Base-by-base conservation (phyloP, 345 rosid species). In the Zanthoxylum bungeanum region DNA sequence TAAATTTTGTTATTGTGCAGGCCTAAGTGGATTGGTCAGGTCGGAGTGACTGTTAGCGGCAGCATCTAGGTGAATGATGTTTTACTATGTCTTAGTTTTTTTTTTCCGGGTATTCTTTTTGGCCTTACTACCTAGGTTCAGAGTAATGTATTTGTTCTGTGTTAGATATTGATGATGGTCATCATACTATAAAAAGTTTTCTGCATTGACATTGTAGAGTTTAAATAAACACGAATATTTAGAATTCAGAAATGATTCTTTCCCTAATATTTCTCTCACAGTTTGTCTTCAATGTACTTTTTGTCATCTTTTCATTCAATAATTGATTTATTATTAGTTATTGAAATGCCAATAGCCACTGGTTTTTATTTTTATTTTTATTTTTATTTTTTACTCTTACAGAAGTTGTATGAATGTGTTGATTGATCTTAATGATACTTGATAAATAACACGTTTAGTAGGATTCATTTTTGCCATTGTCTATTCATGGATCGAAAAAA, bases 81-180 rank as follows among this genome's bases (percentile, higher is more conserved):
- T 49, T 30, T 69, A 70, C 17, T 53, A 53, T 72, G 69, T 73
- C 42, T 59, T 31, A 0, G 24, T 36, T 62, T 70, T 49, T 0
- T 46, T 73, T 56, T 8, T 25, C 4, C 8, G 34, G 37, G 37
- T 4, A 57, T 57, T 57, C 61, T 71, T 34, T 61, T 51, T 44
- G 47, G 66, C 66, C 31, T 65, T 59, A 40, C 40, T 70, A 57
- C 24, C 40, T 70, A 57, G 24, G 68, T 34, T 46, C 60, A 46
- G 53, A 60, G 55, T 69, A 68, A 73, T 76, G 76, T 66, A 81
- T 73, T 56, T 62, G 76, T 68, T 61, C n/a, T 71, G 66, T 73
- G 75, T 64, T 72, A 79, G 71, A 42, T 75, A 74, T 76, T 76
- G 71, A 58, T 76, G 72, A 65, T 19, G 31, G 37, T 69, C 58